These are phyloP conservation scores for Phytophthora tentaculata DNA, from an alignment of 352 stramenopile genomes.

Conservation along the genomic window DNA sequence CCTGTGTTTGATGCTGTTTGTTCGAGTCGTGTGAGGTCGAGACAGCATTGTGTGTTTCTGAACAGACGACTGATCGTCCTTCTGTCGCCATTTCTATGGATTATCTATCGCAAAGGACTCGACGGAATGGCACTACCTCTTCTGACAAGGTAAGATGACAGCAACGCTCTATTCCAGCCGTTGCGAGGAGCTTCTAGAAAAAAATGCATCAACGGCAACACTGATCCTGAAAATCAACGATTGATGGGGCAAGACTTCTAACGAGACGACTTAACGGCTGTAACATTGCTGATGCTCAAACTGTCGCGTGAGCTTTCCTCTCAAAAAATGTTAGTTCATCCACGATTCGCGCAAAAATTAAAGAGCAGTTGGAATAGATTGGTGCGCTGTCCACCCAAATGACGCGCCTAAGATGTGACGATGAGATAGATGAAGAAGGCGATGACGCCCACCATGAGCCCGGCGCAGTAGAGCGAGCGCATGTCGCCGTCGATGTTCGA, in stretches of 20 bases:
- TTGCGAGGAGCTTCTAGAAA: not conserved
- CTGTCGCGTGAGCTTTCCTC: too few species aligned
- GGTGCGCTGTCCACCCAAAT: too few species aligned
- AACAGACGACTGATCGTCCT: constrained; percentile 29
- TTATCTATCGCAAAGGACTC: not conserved
- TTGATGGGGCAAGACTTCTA: constrained; percentile 26
- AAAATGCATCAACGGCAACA: not conserved
- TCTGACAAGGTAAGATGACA: too few species aligned
- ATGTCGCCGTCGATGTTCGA: constrained; percentile 63
- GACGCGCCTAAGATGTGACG: constrained; percentile 50
- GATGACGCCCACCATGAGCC: constrained; percentile 60
- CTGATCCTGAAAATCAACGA: too few species aligned
- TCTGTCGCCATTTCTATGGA: constrained; percentile 15
- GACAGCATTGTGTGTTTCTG: constrained; percentile 28
- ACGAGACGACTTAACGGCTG: constrained; percentile 6
- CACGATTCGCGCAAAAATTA: constrained; percentile 1
- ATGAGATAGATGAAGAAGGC: constrained; percentile 79
- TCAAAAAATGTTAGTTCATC: constrained; percentile 30
- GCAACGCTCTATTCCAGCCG: too few species aligned
- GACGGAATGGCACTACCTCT: too few species aligned
- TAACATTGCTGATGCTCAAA: not conserved
- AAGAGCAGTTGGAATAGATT: constrained; percentile 19
- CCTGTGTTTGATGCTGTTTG: constrained; percentile 27
- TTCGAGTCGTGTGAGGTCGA: constrained; percentile 21
- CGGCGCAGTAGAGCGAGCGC: constrained; percentile 69